phyloP scores from a whole-genome alignment of 192 early-diverging fungal genomes.

The Gigaspora rosea region DNA sequence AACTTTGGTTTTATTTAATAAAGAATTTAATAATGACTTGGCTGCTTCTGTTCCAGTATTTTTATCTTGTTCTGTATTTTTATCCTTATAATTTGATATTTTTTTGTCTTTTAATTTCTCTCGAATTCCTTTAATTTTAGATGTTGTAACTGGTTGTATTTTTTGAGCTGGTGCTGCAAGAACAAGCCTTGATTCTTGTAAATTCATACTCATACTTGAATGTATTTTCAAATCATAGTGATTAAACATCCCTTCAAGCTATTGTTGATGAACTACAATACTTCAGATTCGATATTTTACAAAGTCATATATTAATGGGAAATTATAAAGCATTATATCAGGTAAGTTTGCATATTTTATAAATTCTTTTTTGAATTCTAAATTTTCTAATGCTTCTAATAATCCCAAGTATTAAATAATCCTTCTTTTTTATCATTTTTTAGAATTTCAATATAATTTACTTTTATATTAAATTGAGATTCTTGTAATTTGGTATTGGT shows the following conservation, averaged over 20 bases:
- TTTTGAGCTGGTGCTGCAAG: background rate
- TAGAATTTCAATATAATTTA: too few species aligned
- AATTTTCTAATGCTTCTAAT: conserved; percentile 14
- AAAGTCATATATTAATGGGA: conserved; percentile 11
- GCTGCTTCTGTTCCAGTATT: too few species aligned
- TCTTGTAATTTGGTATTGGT: background rate
- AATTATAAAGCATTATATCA: background rate
- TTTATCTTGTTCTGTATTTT: too few species aligned
- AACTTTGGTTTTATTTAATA: too few species aligned
- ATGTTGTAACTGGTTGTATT: too few species aligned
- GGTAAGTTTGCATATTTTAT: background rate
- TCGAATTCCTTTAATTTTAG: too few species aligned
- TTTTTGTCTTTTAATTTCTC: too few species aligned
- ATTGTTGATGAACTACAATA: conserved; percentile 12
- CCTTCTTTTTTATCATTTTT: too few species aligned
- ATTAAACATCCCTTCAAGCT: conserved; percentile 23
- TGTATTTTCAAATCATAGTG: conserved; percentile 4
- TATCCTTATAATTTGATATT: too few species aligned
- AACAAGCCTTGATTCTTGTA: conserved; percentile 9
- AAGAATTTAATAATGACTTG: too few species aligned
- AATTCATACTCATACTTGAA: background rate
- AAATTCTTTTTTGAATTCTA: conserved; percentile 1
- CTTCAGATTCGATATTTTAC: conserved; percentile 2
- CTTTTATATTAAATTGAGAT: background rate
- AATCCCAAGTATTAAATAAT: background rate